Conservation (phyloP, 306 rosid genomes). For the Pyrus pyrifolia region DNA sequence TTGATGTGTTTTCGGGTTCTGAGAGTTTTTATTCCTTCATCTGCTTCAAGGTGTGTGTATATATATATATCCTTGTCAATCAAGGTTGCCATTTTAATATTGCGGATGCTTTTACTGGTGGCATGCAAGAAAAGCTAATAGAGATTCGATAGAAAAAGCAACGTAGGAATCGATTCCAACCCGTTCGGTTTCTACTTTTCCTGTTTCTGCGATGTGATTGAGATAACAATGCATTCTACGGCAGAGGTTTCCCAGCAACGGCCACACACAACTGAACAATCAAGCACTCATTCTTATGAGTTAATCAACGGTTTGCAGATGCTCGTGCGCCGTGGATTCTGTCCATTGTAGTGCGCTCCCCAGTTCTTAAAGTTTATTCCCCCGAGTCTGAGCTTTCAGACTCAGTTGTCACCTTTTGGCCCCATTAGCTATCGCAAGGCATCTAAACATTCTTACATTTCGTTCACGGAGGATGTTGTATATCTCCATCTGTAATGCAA, state of each 20-base stretch:
- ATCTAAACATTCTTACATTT: background rate
- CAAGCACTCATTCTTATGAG: too few species aligned
- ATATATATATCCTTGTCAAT: background rate
- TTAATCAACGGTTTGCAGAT: background rate
- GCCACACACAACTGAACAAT: background rate
- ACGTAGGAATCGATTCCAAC: slow-evolving; percentile 3
- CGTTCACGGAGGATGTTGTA: too few species aligned
- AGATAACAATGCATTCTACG: background rate
- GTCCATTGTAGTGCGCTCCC: background rate
- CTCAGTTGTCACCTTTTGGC: background rate
- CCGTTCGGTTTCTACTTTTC: background rate
- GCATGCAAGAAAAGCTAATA: background rate
- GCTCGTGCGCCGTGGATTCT: background rate
- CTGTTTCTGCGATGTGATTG: background rate
- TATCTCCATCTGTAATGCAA: too few species aligned
- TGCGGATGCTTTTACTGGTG: background rate
- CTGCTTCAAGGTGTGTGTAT: background rate
- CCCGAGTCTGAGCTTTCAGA: background rate
- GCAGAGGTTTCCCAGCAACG: background rate
- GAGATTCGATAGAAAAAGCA: background rate
- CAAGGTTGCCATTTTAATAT: background rate
- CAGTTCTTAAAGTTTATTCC: background rate
- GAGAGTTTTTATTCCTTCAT: background rate
- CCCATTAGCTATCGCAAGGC: background rate
- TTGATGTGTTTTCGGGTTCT: background rate